Conservation (phyloP, 352 stramenopile species). For the Globisporangium rhizosaccharum region DNA sequence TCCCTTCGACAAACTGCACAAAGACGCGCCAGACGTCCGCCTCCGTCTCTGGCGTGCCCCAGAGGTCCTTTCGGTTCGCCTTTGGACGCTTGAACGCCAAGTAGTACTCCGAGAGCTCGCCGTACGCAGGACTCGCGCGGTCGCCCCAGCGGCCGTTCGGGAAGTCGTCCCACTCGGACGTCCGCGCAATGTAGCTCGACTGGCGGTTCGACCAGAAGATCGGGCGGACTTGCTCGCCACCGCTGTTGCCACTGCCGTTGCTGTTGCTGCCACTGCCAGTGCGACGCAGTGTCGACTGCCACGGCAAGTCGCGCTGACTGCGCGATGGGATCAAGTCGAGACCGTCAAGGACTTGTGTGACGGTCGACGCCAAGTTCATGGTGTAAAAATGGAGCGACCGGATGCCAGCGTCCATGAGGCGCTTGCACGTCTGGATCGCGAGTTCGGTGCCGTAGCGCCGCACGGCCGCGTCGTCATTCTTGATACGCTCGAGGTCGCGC, state of each 20-base stretch:
- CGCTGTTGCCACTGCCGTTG: slow-evolving; percentile 40
- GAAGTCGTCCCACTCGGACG: slow-evolving; percentile 96
- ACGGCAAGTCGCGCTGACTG: slow-evolving; percentile 65
- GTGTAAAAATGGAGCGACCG: slow-evolving; percentile 93
- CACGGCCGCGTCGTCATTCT: slow-evolving; percentile 93
- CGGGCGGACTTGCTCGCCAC: slow-evolving; percentile 88
- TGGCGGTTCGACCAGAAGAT: slow-evolving; percentile 99
- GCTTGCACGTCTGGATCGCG: slow-evolving; percentile 90
- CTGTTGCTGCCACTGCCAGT: slow-evolving; percentile 53
- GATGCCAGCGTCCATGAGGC: slow-evolving; percentile 74
- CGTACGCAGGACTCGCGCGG: slow-evolving; percentile 92
- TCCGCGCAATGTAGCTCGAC: slow-evolving; percentile 95
- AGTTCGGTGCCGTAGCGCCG: slow-evolving; percentile 94
- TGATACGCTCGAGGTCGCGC: slow-evolving; percentile 72
- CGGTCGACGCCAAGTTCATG: slow-evolving; percentile 90
- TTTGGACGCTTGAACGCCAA: slow-evolving; percentile 82
- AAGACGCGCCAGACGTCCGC: slow-evolving; percentile 95
- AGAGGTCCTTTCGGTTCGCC: slow-evolving; percentile 63
- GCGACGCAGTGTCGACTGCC: slow-evolving; percentile 62
- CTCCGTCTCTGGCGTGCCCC: slow-evolving; percentile 76
- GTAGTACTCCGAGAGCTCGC: slow-evolving; percentile 94
- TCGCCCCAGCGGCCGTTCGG: slow-evolving; percentile 95
- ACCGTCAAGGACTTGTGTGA: slow-evolving; percentile 77
- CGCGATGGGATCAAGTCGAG: slow-evolving; percentile 59
- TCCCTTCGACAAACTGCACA: slow-evolving; percentile 74